Base-by-base conservation (phyloP, 495 filamentous ascomycete genomes). In the Choiromyces venosus region DNA sequence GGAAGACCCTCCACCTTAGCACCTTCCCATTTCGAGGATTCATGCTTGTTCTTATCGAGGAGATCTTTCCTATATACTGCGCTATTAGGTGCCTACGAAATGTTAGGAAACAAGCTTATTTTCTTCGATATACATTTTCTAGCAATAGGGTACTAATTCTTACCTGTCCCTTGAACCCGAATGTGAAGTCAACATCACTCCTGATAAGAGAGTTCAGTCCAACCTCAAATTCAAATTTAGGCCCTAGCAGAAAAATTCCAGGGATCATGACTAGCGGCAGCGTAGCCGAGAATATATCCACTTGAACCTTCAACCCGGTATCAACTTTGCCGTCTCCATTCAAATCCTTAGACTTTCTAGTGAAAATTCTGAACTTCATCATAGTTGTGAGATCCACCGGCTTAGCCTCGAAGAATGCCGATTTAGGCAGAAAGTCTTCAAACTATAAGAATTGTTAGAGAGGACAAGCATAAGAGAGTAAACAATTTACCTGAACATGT, bases 1-100 rank as follows among this genome's bases (percentile, higher is more conserved):
- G 71, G 71, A 7, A 72, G 64, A 19, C 25, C 16, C 18, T 67
- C 35, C 35, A 72, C 36, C 9, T 67, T 72, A 36, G 38, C 71
- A 29, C 71, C 71, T 4, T 37, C 35, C 71, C 71, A 72, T 3
- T 44, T 36, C n/a, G 71, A 72, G 66, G 65, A 35, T 19, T 42
- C 65, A 37, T 65, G 65, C 33, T 65, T 42, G 40, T 72, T 37
- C 67, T 68, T 72, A 14, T 72, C 61, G 18, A 72, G 37, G 33
- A 72, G 65, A 46, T 72, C 65, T 67, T 72, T 72, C 40, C 71
- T 65, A 19, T 56, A 72, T 37, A 72, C 9, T 7, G 71, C 71
- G 25, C 25, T 61, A 29, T 72, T 72, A 29, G 71, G 71, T 29
- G 38, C 65, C 71, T 72, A 25, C 52, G n/a, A 29, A 61, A 33